These are phyloP conservation scores for Phytophthora uliginosa DNA, from an alignment of 352 stramenopile species.

Conservation along the genomic window DNA sequence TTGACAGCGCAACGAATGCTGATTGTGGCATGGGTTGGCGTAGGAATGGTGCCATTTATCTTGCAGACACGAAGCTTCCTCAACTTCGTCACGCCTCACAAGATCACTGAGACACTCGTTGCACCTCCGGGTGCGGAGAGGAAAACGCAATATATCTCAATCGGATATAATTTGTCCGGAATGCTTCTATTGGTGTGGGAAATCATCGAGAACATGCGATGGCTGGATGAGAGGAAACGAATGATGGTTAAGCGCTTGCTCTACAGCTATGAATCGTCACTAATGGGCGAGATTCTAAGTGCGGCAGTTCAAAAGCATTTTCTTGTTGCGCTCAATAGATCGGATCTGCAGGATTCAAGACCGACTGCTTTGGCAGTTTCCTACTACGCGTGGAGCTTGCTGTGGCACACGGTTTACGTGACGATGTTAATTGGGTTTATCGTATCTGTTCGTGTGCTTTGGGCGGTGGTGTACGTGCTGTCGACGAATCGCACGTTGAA, in stretches of 20 bases:
- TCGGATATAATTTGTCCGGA: conserved; percentile 38
- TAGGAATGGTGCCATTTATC: conserved; percentile 18
- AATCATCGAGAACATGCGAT: conserved; percentile 28
- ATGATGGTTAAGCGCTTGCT: conserved; percentile 28
- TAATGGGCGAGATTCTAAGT: conserved; percentile 29
- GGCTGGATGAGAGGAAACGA: conserved; percentile 2
- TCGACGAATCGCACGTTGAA: background rate
- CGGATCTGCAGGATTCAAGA: conserved; percentile 22
- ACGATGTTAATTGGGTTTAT: conserved; percentile 26
- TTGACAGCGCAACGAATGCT: conserved; percentile 12
- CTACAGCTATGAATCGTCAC: conserved; percentile 28
- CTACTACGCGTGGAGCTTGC: conserved; percentile 36
- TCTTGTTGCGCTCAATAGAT: conserved; percentile 22
- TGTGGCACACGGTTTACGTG: conserved; percentile 25
- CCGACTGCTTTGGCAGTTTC: conserved; percentile 10
- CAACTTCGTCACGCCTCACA: conserved; percentile 22
- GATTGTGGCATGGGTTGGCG: conserved; percentile 10
- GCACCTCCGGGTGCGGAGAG: background rate
- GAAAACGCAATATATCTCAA: conserved; percentile 26
- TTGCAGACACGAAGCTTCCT: conserved; percentile 22
- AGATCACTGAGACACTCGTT: conserved; percentile 12
- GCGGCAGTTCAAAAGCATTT: conserved; percentile 17
- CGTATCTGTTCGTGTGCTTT: conserved; percentile 5
- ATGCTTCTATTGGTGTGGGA: conserved; percentile 31
- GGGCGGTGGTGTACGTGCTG: conserved; percentile 1